Percentiles rank a stretch among this genome's conserved stretches.
phyloP scores from a whole-genome alignment of 2,329 filamentous ascomycete genomes.

The Exutisphaerella laricina region DNA sequence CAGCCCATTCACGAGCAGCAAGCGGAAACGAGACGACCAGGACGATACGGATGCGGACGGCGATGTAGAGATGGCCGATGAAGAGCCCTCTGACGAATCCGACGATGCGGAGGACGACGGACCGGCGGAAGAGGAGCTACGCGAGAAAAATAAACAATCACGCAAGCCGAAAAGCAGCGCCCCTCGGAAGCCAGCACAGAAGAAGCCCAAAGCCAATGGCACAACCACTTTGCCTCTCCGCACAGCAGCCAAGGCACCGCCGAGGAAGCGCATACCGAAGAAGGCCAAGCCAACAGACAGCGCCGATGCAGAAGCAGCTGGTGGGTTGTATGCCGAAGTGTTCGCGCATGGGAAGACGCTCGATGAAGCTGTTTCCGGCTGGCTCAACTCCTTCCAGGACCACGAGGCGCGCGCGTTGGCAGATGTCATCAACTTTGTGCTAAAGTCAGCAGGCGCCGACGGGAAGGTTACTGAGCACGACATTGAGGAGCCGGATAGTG shows the following conservation, averaged over 20 bases:
- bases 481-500: constrained; percentile 84
- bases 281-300: constrained; percentile 50
- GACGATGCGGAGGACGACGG: constrained; percentile 35
- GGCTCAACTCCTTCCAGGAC: constrained; percentile 53
- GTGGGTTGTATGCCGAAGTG: constrained; percentile 56
- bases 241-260: constrained; percentile 37
- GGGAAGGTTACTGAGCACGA: constrained; percentile 74
- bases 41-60: constrained; percentile 30
- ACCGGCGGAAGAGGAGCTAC: constrained; percentile 47
- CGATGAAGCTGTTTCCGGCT: constrained; percentile 53
- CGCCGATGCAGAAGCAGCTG: constrained; percentile 48
- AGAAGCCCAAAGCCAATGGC: constrained; percentile 53
- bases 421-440: constrained; percentile 57
- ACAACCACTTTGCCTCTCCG: constrained; percentile 51
- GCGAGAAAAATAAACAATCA: constrained; percentile 33
- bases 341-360: constrained; percentile 52
- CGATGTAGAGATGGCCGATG: constrained; percentile 35
- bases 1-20: constrained; percentile 32
- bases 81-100: constrained; percentile 32
- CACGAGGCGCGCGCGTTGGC: constrained; percentile 51
- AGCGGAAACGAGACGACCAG: constrained; percentile 45
- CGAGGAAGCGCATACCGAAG: constrained; percentile 42
- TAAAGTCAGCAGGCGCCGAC: constrained; percentile 71
- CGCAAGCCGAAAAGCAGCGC: constrained; percentile 31
- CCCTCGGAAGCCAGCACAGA: constrained; percentile 38